A percentile compares a stretch with the other conserved stretches of the same genome.
Conservation (phyloP, 176 grass and related monocot species). For the Pharus latifolius region DNA sequence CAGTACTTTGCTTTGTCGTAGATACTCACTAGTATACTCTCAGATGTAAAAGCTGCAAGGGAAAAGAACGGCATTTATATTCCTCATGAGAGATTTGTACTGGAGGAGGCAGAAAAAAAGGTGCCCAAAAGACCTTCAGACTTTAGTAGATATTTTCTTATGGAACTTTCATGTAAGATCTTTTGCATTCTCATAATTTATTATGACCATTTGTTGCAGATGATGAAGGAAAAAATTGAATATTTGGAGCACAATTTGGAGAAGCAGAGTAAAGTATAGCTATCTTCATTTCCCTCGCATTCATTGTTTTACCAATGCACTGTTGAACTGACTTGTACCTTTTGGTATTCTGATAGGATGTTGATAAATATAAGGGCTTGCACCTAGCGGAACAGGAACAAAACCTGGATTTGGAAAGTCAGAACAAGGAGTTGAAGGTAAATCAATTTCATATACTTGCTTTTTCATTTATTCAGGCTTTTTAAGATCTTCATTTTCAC, state of each 20-base stretch:
- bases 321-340: constrained; percentile 8
- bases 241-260: constrained; percentile 44
- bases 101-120: constrained; percentile 81
- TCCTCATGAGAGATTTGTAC: constrained; percentile 51
- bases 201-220: constrained; percentile 33
- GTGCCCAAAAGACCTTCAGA: constrained; percentile 21
- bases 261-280: constrained; percentile 45
- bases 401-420: constrained; percentile 46
- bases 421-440: constrained; percentile 63
- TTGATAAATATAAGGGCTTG: constrained; percentile 40
- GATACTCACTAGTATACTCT: constrained; percentile 17
- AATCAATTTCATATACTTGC: neutral
- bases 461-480: neutral
- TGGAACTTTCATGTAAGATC: neutral
- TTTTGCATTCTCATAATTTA: neutral
- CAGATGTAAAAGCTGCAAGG: constrained; percentile 83
- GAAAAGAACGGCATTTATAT: constrained; percentile 90
- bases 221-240: constrained; percentile 54
- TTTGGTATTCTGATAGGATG: constrained; percentile 44
- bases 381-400: constrained; percentile 52
- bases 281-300: neutral
- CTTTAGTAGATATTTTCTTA: constrained; percentile 11
- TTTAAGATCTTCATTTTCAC: neutral
- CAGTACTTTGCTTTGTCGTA: neutral
- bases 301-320: neutral